phyloP scores from a whole-genome alignment of 1,139 yeast genomes.

The Pichia sp. region DNA sequence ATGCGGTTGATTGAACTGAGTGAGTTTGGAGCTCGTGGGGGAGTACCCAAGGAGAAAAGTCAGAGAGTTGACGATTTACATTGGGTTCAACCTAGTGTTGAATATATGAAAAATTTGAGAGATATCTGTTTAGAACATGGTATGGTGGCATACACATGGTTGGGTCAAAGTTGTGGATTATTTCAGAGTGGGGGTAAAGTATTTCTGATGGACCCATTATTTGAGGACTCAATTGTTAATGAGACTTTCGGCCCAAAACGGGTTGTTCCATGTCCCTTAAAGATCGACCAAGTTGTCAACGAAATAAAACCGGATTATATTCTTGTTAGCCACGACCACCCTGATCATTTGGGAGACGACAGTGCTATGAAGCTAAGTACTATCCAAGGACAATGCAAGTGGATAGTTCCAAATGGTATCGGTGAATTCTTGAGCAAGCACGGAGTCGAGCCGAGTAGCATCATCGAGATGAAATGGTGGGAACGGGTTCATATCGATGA shows the following conservation, averaged over 20 bases:
- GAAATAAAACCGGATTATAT: constrained; percentile 57
- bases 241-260: constrained; percentile 75
- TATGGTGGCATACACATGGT: constrained; percentile 69
- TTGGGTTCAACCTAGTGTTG: not conserved
- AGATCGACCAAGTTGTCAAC: constrained; percentile 53
- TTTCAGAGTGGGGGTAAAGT: constrained; percentile 56
- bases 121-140: constrained; percentile 12
- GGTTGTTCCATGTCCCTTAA: constrained; percentile 67
- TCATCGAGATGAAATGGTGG: constrained; percentile 92
- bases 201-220: constrained; percentile 79
- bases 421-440: constrained; percentile 51
- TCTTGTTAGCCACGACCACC: constrained; percentile 89
- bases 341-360: constrained; percentile 79
- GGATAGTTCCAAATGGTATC: constrained; percentile 88
- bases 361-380: constrained; percentile 53
- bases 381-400: constrained; percentile 43
- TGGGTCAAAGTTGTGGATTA: constrained; percentile 86
- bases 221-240: constrained; percentile 63
- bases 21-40: constrained; percentile 61
- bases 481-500: constrained; percentile 44
- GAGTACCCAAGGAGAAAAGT: constrained; percentile 47
- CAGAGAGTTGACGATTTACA: not conserved
- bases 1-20: constrained; percentile 69
- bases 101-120: not conserved
- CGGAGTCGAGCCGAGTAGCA: constrained; percentile 45